Base-by-base conservation (phyloP, 2,329 filamentous ascomycete species). In the Nigrospora sphaerica region DNA sequence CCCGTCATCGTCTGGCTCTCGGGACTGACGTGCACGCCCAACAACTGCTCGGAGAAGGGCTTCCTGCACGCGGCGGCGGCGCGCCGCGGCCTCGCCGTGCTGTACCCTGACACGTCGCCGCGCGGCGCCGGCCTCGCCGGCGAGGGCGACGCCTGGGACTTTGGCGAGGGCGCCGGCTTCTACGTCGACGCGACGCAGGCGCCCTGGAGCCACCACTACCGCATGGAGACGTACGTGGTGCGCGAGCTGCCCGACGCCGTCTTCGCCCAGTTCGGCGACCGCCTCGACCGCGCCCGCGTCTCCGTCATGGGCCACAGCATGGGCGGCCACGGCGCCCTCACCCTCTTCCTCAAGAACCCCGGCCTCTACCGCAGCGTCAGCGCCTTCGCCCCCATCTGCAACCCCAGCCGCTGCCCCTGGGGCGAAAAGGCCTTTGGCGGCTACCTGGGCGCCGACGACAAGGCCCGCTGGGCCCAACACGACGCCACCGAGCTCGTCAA, bases 241-340 rank as follows among this genome's bases (percentile, higher is more conserved):
- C 67, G 78, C 45, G 93, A 98, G 69, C 81, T 98, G n/a, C 92
- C 91, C 1, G 70, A 75, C 14, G 73, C 83, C 1, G 77, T 97
- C 19, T 95, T 91, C 66, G 66, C 69, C 31, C 75, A 79, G 23
- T 95, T 90, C 68, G 73, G 78, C 31, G 75, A 65, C 55, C 51
- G 81, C 61, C 73, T 98, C 31, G 92, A 97, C 65, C 60, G 67
- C 0, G 67, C 60, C 28, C 77, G 85, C 36, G 82, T 96, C 46
- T 86, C 84, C 66, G 93, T 98, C 59, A 88, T 88, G 36, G 93
- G 93, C 6, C 93, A 98, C 72, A 91, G 85, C 58, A 98, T 98
- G 93, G 93, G 93, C 55, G 93, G 93, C 0, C 93, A 98, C 67
- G 93, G 93, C 52, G 93, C 93, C 39, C 73, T 98, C 57, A 95